These are phyloP conservation scores for Capsella bursapastoris DNA, from an alignment of 345 rosid species.

Conservation along the genomic window DNA sequence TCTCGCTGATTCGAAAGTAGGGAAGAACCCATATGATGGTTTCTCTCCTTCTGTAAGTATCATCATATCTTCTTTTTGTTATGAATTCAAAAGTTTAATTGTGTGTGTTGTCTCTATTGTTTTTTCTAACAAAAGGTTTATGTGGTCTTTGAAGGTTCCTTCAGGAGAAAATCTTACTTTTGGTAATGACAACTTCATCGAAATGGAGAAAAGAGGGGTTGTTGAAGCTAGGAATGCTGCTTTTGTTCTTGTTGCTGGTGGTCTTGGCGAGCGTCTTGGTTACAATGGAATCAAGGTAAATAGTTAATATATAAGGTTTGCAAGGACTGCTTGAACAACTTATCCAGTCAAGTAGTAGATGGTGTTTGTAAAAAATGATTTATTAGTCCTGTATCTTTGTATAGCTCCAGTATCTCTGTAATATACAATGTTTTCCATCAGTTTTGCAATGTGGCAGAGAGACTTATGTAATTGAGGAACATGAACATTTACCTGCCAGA, in stretches of 20 bases:
- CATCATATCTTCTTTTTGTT: background rate
- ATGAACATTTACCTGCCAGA: background rate
- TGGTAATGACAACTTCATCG: conserved; percentile 70
- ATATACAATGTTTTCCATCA: too few species aligned
- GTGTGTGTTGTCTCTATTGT: background rate
- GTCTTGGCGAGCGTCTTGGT: conserved; percentile 98
- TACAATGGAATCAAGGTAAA: conserved; percentile 95
- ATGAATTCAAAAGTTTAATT: background rate
- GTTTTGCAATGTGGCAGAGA: background rate
- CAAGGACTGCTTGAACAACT: background rate
- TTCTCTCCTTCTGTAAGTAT: conserved; percentile 85
- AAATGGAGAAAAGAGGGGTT: conserved; percentile 76
- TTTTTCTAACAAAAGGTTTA: background rate
- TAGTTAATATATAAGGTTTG: background rate
- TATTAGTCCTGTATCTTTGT: background rate
- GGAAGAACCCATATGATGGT: conserved; percentile 96
- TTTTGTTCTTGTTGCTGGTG: conserved; percentile 98
- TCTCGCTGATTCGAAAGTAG: conserved; percentile 82
- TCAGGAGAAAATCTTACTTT: conserved; percentile 76
- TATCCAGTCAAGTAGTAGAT: background rate
- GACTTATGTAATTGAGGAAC: conserved; percentile 1
- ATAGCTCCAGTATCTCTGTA: too few species aligned
- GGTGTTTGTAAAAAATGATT: background rate
- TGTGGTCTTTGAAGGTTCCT: conserved; percentile 63
- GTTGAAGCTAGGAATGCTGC: conserved; percentile 82